Percentiles rank a stretch among this genome's conserved stretches.
Conservation (phyloP, 2,329 filamentous ascomycete species). For the Clonostachys sp. region DNA sequence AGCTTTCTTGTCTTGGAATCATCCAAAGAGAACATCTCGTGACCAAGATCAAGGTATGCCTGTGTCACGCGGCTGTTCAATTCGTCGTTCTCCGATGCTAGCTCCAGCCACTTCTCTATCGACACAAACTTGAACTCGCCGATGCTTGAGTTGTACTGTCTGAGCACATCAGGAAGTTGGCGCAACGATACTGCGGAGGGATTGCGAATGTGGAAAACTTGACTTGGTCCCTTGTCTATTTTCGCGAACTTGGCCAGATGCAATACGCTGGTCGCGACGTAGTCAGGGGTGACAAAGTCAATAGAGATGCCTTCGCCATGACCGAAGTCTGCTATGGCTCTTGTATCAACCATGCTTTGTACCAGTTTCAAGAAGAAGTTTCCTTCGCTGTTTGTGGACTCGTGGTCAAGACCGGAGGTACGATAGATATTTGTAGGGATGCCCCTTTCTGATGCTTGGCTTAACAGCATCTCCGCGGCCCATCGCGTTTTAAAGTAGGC, state of each 20-base stretch:
- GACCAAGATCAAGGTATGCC: not conserved
- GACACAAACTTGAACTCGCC: not conserved
- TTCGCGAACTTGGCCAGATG: not conserved
- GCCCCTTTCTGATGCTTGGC: conserved; percentile 13
- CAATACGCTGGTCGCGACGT: not conserved
- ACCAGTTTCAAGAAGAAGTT: not conserved
- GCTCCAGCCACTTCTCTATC: not conserved
- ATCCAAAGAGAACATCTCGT: not conserved
- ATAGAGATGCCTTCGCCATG: not conserved
- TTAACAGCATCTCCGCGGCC: conserved; percentile 15
- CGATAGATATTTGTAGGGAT: conserved; percentile 12
- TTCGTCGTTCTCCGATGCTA: not conserved
- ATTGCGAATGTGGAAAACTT: not conserved
- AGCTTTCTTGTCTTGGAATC: not conserved
- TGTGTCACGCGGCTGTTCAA: not conserved
- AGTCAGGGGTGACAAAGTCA: not conserved
- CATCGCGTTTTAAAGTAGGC: conserved; percentile 19
- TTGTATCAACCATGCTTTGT: not conserved
- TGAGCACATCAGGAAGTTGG: not conserved
- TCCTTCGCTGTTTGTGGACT: not conserved
- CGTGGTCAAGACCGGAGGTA: not conserved
- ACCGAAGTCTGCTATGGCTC: not conserved
- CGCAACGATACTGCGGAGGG: not conserved
- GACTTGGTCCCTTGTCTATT: not conserved
- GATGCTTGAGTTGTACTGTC: not conserved